Base-by-base conservation (phyloP, 768 basidiomycete genomes). In the Rhizopogon vinicolor region DNA sequence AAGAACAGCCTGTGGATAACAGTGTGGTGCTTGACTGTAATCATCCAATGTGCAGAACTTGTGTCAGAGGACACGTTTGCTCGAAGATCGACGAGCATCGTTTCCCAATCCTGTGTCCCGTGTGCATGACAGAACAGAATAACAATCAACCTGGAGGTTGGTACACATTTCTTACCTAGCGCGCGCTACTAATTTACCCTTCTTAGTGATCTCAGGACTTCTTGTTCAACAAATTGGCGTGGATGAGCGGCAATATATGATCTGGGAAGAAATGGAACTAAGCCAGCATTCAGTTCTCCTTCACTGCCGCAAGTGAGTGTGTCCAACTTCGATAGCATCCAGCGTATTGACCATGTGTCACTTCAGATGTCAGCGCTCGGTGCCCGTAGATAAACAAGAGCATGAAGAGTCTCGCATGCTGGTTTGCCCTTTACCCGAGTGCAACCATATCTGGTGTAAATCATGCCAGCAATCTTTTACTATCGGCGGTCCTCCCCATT, bases 21-120 rank as follows among this genome's bases (percentile, higher is more conserved):
- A 70, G 77, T 13, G 74, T 78, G n/a, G 61, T 83, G 14, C 73
- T 68, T 8, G 65, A 29, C 2, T 88, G 86, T 58, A 58, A 59
- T 10, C 85, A 88, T 61, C 57, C 56, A 14, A 79, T 81, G 62
- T 88, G 87, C 65, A 71, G 80, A 49, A 63, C 68, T 2, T 88
- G 87, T 61, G 57, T 86, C 48, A 69, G 64, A 52, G 58, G 56
- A 4, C 77, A 80, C 50, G 68, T 79, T 12, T 60, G 60, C 31
- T 69, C 75, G 5, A 79, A 78, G 65, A 71, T 87, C 18, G 69
- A 72, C 14, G 81, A 83, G 39, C 75, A 75, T 51, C 75, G 75
- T 9, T 86, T 78, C 46, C 86, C 86, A 4, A 79, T 88, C 31
- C 62, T 78, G 12, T 88, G 86, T 65, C 87, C 86, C 1, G 60